phyloP scores from a whole-genome alignment of 2,329 filamentous ascomycete species.

The Ascochyta lentis region DNA sequence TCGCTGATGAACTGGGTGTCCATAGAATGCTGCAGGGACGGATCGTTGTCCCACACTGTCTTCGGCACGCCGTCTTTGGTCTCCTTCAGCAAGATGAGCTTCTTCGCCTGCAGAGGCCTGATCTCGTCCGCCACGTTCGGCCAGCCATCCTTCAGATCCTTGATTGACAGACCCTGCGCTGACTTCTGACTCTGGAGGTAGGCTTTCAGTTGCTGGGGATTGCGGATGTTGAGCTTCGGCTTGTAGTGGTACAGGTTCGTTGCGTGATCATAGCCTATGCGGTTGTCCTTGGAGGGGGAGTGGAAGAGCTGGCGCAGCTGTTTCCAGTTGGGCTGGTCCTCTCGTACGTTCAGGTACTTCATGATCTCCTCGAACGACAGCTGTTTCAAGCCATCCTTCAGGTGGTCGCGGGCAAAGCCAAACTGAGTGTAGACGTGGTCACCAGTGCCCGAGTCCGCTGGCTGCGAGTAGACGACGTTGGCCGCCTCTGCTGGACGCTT shows the following conservation, averaged over 20 bases:
- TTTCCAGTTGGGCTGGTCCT: slow-evolving; percentile 62
- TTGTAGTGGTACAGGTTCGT: slow-evolving; percentile 81
- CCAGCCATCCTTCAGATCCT: slow-evolving; percentile 97
- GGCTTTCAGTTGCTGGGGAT: slow-evolving; percentile 76
- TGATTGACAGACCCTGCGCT: slow-evolving; percentile 80
- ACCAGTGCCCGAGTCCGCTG: slow-evolving; percentile 76
- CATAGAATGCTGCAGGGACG: slow-evolving; percentile 74
- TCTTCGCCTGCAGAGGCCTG: slow-evolving; percentile 75
- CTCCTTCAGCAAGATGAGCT: slow-evolving; percentile 82
- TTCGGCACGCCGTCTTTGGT: slow-evolving; percentile 89
- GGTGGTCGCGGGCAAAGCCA: slow-evolving; percentile 76
- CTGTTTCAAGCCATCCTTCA: slow-evolving; percentile 66
- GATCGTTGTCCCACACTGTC: slow-evolving; percentile 84
- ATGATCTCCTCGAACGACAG: slow-evolving; percentile 79
- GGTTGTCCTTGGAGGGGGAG: slow-evolving; percentile 62
- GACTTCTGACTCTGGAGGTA: slow-evolving; percentile 83
- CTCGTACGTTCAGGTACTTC: slow-evolving; percentile 76
- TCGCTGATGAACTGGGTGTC: slow-evolving; percentile 83
- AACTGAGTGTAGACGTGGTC: slow-evolving; percentile 86
- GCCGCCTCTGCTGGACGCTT: slow-evolving; percentile 66
- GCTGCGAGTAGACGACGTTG: slow-evolving; percentile 73
- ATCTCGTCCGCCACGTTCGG: slow-evolving; percentile 81
- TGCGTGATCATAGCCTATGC: slow-evolving; percentile 63
- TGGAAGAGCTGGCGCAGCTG: slow-evolving; percentile 72
- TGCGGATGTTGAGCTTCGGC: slow-evolving; percentile 82